Evolutionary conservation across 2,329 filamentous ascomycete species (phyloP).

Genomic region (Pestalotiopsis fici): DNA sequence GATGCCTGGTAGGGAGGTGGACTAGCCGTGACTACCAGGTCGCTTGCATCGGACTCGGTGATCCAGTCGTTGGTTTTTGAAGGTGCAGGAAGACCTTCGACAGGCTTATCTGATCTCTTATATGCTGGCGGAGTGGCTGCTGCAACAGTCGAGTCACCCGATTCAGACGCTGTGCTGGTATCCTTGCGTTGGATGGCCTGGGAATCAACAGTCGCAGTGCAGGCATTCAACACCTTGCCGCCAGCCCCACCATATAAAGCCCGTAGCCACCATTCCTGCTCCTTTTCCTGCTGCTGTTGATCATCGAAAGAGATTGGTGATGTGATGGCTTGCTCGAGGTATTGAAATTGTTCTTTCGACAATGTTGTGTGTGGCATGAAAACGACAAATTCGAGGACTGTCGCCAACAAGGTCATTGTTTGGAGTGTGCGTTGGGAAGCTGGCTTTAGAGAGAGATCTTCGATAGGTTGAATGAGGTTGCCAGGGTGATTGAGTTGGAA

Average conservation of each 20-base stretch:
- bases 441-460: constrained; percentile 9
- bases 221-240: neutral
- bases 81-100: neutral
- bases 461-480: constrained; percentile 6
- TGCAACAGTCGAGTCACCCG: constrained; percentile 11
- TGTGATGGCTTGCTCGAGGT: constrained; percentile 7
- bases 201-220: neutral
- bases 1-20: constrained; percentile 1
- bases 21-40: neutral
- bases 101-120: neutral
- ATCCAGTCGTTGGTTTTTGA: neutral
- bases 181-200: neutral
- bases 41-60: neutral
- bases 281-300: constrained; percentile 2
- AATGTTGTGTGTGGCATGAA: constrained; percentile 9
- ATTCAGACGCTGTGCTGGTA: constrained; percentile 9
- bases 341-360: constrained; percentile 5
- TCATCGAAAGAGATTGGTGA: constrained; percentile 3
- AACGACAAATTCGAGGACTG: constrained; percentile 2
- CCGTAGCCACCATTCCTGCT: constrained; percentile 8
- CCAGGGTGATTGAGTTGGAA: constrained; percentile 8
- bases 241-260: constrained; percentile 9
- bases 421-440: constrained; percentile 5
- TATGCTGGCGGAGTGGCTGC: constrained; percentile 11
- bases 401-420: neutral